A percentile compares a stretch with the other conserved stretches of the same genome.
phyloP scores from a whole-genome alignment of 345 rosid species.

The Rhodamnia rubescens region DNA sequence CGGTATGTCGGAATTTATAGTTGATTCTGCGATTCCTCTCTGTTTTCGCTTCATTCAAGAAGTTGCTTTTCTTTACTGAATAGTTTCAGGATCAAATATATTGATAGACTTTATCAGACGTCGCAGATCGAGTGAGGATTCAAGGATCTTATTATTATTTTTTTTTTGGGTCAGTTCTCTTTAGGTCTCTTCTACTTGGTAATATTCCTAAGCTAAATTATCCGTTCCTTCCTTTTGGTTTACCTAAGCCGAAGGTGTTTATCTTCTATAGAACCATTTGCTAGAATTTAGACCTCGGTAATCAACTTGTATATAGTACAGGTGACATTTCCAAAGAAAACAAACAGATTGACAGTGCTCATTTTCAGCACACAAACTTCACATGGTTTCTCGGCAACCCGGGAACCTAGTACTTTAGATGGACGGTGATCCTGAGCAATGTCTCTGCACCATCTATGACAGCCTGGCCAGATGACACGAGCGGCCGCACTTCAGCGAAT shows the following conservation, averaged over 20 bases:
- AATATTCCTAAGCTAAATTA: background rate
- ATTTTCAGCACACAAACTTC: background rate
- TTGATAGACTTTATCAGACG: background rate
- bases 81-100: background rate
- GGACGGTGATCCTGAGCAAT: conserved; percentile 61
- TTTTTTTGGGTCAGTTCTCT: background rate
- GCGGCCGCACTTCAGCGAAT: conserved; percentile 52
- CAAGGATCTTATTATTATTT: background rate
- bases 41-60: background rate
- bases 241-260: background rate
- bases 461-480: conserved; percentile 66
- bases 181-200: background rate
- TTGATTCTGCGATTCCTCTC: background rate
- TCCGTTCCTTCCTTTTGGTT: background rate
- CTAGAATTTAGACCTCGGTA: background rate
- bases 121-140: background rate
- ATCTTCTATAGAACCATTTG: background rate
- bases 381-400: background rate
- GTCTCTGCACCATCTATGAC: conserved; percentile 64
- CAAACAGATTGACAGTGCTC: background rate
- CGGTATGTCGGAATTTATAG: background rate
- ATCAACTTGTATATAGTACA: background rate
- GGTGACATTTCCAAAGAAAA: background rate
- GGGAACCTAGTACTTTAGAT: conserved; percentile 30
- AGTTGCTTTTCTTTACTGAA: background rate